Percentiles rank a stretch among this genome's conserved stretches.
Conservation (phyloP, 2,329 filamentous ascomycete genomes). For the Nakataea oryzae region DNA sequence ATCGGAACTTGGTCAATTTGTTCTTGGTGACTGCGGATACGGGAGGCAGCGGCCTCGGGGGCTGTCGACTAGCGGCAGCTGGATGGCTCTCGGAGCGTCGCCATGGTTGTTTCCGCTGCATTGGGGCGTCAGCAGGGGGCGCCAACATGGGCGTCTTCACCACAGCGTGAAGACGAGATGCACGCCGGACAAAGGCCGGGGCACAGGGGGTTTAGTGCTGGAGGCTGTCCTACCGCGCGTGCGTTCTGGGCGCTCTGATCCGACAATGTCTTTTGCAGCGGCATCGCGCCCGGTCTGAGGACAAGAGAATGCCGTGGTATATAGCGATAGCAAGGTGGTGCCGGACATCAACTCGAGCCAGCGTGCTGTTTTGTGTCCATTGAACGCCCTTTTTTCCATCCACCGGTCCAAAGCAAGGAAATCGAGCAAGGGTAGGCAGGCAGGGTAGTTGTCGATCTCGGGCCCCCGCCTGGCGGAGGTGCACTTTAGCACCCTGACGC, state of each 20-base stretch:
- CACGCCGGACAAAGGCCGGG: too few species aligned
- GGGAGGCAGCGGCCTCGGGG: slow-evolving; percentile 30
- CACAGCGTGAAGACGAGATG: slow-evolving; percentile 1
- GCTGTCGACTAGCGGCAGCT: slow-evolving; percentile 22
- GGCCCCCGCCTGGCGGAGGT: background rate
- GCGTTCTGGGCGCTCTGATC: slow-evolving; percentile 19
- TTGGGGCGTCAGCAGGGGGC: slow-evolving; percentile 11
- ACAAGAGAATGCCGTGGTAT: background rate
- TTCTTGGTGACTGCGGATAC: slow-evolving; percentile 49
- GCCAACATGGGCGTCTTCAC: background rate
- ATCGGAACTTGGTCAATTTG: slow-evolving; percentile 49
- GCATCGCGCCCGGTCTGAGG: slow-evolving; percentile 17
- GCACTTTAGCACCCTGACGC: slow-evolving; percentile 1
- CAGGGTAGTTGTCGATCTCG: background rate
- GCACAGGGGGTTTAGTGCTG: background rate
- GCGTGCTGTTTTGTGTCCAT: background rate
- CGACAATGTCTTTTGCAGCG: slow-evolving; percentile 29
- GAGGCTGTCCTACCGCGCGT: background rate
- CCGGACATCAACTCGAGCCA: background rate
- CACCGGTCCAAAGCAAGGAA: background rate
- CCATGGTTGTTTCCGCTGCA: slow-evolving; percentile 35
- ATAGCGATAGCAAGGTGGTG: background rate
- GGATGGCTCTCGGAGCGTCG: slow-evolving; percentile 44
- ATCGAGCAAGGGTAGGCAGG: background rate
- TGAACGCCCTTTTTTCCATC: background rate